phyloP scores from a whole-genome alignment of 306 rosid species.

The Clitoria ternatea region DNA sequence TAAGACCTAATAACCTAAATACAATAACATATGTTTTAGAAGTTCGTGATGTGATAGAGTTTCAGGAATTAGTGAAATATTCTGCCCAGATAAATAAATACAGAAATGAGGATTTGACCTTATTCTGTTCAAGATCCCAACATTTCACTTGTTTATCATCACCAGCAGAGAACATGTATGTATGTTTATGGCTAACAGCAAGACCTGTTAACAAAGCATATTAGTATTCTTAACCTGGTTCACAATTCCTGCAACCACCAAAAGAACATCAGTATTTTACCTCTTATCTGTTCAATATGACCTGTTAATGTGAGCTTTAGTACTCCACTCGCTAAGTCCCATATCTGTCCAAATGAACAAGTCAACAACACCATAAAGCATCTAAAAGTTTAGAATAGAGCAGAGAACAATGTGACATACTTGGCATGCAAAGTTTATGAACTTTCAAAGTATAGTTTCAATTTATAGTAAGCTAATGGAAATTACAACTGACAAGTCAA shows the following conservation, averaged over 20 bases:
- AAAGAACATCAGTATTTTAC: slow-evolving; percentile 37
- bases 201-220: slow-evolving; percentile 58
- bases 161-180: slow-evolving; percentile 98
- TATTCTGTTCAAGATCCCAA: slow-evolving; percentile 99
- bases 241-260: slow-evolving; percentile 1
- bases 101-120: slow-evolving; percentile 42
- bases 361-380: slow-evolving; percentile 11
- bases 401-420: not conserved
- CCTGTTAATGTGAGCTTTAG: slow-evolving; percentile 92
- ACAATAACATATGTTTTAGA: slow-evolving; percentile 8
- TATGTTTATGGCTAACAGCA: slow-evolving; percentile 83
- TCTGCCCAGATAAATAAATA: slow-evolving; percentile 7
- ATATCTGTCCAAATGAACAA: slow-evolving; percentile 60
- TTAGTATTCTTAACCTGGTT: slow-evolving; percentile 12
- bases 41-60: not conserved
- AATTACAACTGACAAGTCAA: not conserved
- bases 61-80: slow-evolving; percentile 17
- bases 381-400: slow-evolving; percentile 12
- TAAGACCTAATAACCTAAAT: slow-evolving; percentile 84
- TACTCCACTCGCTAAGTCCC: slow-evolving; percentile 92
- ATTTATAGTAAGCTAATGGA: not conserved
- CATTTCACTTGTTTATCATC: slow-evolving; percentile 98
- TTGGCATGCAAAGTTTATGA: not conserved
- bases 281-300: slow-evolving; percentile 95
- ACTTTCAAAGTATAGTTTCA: slow-evolving; percentile 5